A percentile compares a stretch with the other conserved stretches of the same genome.
Evolutionary conservation across 306 rosid genomes (phyloP).

Genomic region (Geum urbanum): DNA sequence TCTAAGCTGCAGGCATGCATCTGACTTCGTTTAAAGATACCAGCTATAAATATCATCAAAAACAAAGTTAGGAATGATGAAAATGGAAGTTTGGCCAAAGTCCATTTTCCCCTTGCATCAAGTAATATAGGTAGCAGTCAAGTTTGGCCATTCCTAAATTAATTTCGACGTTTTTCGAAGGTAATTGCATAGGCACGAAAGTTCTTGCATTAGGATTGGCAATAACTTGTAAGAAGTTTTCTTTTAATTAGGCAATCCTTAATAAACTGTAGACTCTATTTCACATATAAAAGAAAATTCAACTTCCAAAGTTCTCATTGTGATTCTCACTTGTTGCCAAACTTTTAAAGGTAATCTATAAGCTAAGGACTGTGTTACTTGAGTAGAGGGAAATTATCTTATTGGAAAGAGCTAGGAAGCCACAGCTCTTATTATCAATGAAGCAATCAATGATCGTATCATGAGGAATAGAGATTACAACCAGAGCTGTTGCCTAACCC

Average conservation of each 20-base stretch:
- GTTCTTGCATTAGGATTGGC: background rate
- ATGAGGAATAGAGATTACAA: too few relatives aligned
- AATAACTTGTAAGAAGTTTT: background rate
- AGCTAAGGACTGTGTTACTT: background rate
- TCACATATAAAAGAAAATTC: too few relatives aligned
- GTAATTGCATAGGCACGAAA: background rate
- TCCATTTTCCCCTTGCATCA: too few relatives aligned
- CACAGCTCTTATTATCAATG: background rate
- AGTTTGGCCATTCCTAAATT: too few relatives aligned
- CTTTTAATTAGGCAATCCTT: background rate
- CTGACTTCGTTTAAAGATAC: too few relatives aligned
- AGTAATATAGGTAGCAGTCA: too few relatives aligned
- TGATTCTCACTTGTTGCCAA: background rate
- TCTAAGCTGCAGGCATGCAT: too few relatives aligned
- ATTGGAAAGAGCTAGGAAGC: background rate
- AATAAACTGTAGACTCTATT: background rate
- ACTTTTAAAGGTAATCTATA: background rate
- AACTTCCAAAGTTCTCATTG: background rate
- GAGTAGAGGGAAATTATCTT: background rate
- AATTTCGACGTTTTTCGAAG: background rate
- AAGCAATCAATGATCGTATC: too few relatives aligned
- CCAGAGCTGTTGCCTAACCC: slow-evolving; percentile 11
- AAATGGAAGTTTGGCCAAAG: too few relatives aligned
- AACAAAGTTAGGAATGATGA: too few relatives aligned
- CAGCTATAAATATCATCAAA: too few relatives aligned